Base-by-base conservation (phyloP, 1,284 basidiomycete genomes). In the Grifola frondosa region DNA sequence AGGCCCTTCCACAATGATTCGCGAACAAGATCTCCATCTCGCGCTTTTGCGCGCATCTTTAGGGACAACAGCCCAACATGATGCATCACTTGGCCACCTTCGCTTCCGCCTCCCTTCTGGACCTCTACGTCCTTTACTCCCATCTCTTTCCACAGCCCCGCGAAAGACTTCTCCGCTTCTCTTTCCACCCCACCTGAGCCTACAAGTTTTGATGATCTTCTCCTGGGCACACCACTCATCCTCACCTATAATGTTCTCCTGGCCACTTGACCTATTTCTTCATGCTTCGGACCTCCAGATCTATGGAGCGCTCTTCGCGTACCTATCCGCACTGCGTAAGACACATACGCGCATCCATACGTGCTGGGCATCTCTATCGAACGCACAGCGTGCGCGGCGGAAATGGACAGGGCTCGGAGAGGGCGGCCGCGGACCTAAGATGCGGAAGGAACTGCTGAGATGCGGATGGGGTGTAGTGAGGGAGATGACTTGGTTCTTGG, bases 401-500 rank as follows among this genome's bases (percentile, higher is more conserved):
- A 76, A 82, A 57, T 94, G 88, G 87, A 93, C 91, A 3, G 89
- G 89, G 2, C 74, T 88, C 0, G 84, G 85, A 6, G 92, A 95
- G 60, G 92, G 92, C 7, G 92, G 92, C 1, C 80, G 80, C 51
- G 88, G 88, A 53, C 69, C 85, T 31, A 76, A 80, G 33, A 73
- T 72, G 11, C 74, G 88, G 23, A 76, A 75, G 48, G 69, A 70
- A 42, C 71, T 93, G 15, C 68, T 91, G 37, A 72, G 91, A 43
- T 83, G 80, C 51, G 86, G 86, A 0, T 96, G 92, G 91, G 89
- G 88, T 0, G 76, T 88, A 13, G 84, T 92, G 13, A 68, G 90
- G 49, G 80, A 87, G 54, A 93, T 95, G 90, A 79, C 84, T 34
- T 95, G 92, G 90, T 94, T 94, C 61, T 68, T 96, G 44, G 92